These are phyloP conservation scores for Cercospora citrullina DNA, from an alignment of 2,329 filamentous ascomycete species.

Conservation along the genomic window DNA sequence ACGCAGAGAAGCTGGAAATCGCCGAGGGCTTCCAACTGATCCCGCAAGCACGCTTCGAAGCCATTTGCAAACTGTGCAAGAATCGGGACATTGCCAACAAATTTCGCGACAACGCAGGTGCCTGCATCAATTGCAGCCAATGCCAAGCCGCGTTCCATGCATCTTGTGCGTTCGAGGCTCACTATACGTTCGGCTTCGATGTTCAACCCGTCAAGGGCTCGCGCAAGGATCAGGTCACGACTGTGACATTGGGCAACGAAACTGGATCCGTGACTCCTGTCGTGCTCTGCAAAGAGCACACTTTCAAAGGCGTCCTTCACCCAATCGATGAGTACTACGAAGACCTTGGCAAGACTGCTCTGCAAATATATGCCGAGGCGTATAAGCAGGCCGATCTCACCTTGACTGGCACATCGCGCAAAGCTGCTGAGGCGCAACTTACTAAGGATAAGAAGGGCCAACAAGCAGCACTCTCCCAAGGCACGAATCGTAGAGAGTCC, in stretches of 20 bases:
- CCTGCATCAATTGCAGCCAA: conserved; percentile 78
- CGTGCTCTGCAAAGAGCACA: conserved; percentile 89
- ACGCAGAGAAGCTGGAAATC: conserved; percentile 75
- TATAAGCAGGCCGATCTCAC: conserved; percentile 94
- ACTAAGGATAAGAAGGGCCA: conserved; percentile 54
- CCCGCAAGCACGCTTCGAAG: conserved; percentile 68
- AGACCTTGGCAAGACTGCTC: conserved; percentile 69
- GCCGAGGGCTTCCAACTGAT: conserved; percentile 90
- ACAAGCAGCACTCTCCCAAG: conserved; percentile 33
- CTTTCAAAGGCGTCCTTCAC: conserved; percentile 70
- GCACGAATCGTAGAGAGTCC: conserved; percentile 44
- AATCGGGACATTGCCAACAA: conserved; percentile 48
- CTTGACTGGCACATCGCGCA: conserved; percentile 87
- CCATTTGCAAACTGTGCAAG: conserved; percentile 82
- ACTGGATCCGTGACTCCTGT: conserved; percentile 79
- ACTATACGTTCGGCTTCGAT: conserved; percentile 85
- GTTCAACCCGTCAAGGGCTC: conserved; percentile 87
- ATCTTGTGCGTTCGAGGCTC: conserved; percentile 82
- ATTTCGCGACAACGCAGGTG: conserved; percentile 53
- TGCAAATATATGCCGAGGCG: conserved; percentile 83
- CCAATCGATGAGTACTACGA: conserved; percentile 74
- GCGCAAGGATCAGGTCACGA: conserved; percentile 74
- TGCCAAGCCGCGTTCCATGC: conserved; percentile 76
- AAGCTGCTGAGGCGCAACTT: conserved; percentile 73
- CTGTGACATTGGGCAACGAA: conserved; percentile 78